Evolutionary conservation across 305 asterid species (phyloP).

Genomic region (Ilex paraguariensis): DNA sequence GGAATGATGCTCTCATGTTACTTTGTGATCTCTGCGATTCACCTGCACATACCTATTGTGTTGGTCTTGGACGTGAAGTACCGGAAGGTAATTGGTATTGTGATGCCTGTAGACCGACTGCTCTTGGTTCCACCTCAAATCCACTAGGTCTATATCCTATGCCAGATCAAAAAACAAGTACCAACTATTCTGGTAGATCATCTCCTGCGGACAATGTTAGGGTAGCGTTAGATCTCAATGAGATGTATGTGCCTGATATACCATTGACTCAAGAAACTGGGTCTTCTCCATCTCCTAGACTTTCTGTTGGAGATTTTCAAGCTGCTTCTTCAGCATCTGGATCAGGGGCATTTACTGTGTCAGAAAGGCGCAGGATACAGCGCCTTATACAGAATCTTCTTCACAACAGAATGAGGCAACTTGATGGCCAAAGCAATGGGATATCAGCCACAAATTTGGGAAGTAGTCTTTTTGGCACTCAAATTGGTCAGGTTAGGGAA

Average conservation of each 20-base stretch:
- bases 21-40: slow-evolving; percentile 96
- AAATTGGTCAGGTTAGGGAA: slow-evolving; percentile 31
- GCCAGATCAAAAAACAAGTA: slow-evolving; percentile 40
- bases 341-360: slow-evolving; percentile 52
- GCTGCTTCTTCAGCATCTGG: slow-evolving; percentile 51
- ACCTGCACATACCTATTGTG: slow-evolving; percentile 92
- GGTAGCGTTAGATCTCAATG: slow-evolving; percentile 75
- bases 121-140: slow-evolving; percentile 45
- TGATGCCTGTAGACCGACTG: slow-evolving; percentile 85
- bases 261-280: slow-evolving; percentile 43
- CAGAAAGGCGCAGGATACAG: slow-evolving; percentile 70
- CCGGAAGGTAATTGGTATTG: slow-evolving; percentile 99
- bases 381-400: slow-evolving; percentile 59
- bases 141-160: slow-evolving; percentile 39
- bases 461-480: slow-evolving; percentile 41
- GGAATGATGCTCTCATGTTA: slow-evolving; percentile 93
- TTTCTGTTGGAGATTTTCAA: slow-evolving; percentile 38
- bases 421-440: slow-evolving; percentile 25
- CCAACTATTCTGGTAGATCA: slow-evolving; percentile 39
- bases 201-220: slow-evolving; percentile 46
- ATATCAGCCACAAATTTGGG: slow-evolving; percentile 29
- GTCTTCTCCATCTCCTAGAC: slow-evolving; percentile 42
- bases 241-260: slow-evolving; percentile 72
- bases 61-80: slow-evolving; percentile 84
- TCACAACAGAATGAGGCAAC: slow-evolving; percentile 47